Percentiles rank a stretch among this genome's conserved stretches.
Conservation (phyloP, 495 filamentous ascomycete species). For the Hypoxylon fuscum region DNA sequence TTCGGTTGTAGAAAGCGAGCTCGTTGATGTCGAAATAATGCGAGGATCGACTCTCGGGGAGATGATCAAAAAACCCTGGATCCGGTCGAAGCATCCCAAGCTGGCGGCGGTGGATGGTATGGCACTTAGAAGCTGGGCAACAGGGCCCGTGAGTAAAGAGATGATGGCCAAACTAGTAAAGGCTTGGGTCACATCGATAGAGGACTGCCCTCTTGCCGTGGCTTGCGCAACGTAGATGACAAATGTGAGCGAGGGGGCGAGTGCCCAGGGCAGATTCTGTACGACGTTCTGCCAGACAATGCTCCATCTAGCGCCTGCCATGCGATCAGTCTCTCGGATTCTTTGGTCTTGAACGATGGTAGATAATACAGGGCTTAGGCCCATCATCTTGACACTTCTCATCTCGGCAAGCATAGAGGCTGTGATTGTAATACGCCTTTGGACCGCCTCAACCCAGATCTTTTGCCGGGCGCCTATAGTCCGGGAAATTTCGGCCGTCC, state of each 20-base stretch:
- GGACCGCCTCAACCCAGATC: conserved; percentile 41
- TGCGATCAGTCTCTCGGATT: too few species aligned
- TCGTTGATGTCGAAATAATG: neutral
- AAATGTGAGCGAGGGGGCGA: conserved; percentile 28
- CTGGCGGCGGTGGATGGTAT: neutral
- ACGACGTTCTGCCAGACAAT: too few species aligned
- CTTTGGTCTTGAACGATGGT: too few species aligned
- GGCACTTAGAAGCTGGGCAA: neutral
- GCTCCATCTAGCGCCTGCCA: too few species aligned
- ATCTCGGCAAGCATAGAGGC: conserved; percentile 51
- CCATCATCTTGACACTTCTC: conserved; percentile 57
- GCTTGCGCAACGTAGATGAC: neutral
- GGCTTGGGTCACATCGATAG: neutral
- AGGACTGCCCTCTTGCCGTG: neutral
- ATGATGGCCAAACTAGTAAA: neutral
- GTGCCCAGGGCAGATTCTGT: conserved; percentile 48
- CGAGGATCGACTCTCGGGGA: too few species aligned
- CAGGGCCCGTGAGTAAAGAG: neutral
- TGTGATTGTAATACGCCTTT: conserved; percentile 47
- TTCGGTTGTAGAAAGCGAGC: neutral
- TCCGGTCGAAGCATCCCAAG: neutral
- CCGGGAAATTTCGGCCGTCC: too few species aligned
- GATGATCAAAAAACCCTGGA: neutral
- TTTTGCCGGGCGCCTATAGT: neutral
- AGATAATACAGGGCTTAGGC: conserved; percentile 38